Conservation (phyloP, 139 green algal species). For the Penium margaritaceum region DNA sequence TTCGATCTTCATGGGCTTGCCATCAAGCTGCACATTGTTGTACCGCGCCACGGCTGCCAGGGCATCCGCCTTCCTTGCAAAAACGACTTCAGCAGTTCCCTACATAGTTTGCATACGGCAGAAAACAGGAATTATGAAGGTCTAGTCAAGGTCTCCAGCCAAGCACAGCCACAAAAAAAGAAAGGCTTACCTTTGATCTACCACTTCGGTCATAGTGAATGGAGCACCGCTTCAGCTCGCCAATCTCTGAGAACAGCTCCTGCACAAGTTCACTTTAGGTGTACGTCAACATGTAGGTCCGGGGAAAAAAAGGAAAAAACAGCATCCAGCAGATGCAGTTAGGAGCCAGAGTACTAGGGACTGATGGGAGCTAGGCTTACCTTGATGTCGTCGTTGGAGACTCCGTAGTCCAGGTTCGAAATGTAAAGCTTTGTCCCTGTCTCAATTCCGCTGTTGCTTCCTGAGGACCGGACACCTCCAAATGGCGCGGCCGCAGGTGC, state of each 20-base stretch:
- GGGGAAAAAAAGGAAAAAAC: neutral
- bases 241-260: conserved; percentile 52
- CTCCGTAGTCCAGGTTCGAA: conserved; percentile 50
- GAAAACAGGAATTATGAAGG: neutral
- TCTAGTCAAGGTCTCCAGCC: no score
- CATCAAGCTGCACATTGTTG: conserved; percentile 53
- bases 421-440: conserved; percentile 49
- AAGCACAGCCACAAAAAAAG: no score
- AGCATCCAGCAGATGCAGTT: neutral
- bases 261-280: no score
- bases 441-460: no score
- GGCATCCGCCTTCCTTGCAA: conserved; percentile 30
- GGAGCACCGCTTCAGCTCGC: conserved; percentile 42
- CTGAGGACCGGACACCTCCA: no score
- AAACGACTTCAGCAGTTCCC: conserved; percentile 54
- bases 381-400: conserved; percentile 54
- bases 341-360: neutral
- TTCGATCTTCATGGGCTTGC: conserved; percentile 52
- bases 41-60: conserved; percentile 46
- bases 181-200: conserved; percentile 45
- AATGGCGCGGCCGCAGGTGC: neutral
- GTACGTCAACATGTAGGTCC: no score
- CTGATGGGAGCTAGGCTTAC: no score
- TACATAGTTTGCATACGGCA: conserved; percentile 18
- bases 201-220: conserved; percentile 52